phyloP scores from a whole-genome alignment of 2,329 filamentous ascomycete species.

The Neonectria coccinea region DNA sequence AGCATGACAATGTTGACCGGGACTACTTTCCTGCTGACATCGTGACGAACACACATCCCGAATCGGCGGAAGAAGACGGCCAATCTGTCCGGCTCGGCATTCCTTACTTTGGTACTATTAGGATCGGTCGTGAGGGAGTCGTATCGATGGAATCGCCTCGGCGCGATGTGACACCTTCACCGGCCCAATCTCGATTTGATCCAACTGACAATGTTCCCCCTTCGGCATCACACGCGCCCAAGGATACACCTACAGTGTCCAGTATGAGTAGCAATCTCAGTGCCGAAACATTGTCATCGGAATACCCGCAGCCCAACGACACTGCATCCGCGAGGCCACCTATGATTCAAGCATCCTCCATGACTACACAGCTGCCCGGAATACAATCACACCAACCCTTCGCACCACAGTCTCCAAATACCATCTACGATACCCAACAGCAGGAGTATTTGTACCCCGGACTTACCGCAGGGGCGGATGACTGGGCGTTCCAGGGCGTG shows the following conservation, averaged over 20 bases:
- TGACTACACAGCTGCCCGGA: too few relatives aligned
- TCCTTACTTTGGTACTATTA: slow-evolving; percentile 23
- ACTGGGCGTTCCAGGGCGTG: too few relatives aligned
- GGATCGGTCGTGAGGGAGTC: slow-evolving; percentile 12
- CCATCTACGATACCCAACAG: too few relatives aligned
- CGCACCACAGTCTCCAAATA: too few relatives aligned
- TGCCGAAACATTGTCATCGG: background rate
- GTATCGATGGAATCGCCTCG: slow-evolving; percentile 6
- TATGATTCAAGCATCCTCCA: slow-evolving; percentile 45
- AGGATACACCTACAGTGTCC: too few relatives aligned
- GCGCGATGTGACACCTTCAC: background rate
- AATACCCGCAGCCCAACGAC: background rate
- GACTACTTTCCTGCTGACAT: slow-evolving; percentile 34
- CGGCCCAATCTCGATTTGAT: background rate
- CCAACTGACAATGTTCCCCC: background rate
- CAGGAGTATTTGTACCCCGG: too few relatives aligned
- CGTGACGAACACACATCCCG: slow-evolving; percentile 47
- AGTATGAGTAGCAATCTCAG: background rate
- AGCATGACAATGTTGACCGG: background rate
- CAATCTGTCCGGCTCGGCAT: slow-evolving; percentile 14
- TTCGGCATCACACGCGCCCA: background rate
- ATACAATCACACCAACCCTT: too few relatives aligned
- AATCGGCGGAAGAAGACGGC: slow-evolving; percentile 37
- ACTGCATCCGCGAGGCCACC: background rate
- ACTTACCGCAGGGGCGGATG: too few relatives aligned